These are phyloP conservation scores for Nakaseomyces glabratus DNA, from an alignment of 1,139 yeast genomes.

Conservation along the genomic window DNA sequence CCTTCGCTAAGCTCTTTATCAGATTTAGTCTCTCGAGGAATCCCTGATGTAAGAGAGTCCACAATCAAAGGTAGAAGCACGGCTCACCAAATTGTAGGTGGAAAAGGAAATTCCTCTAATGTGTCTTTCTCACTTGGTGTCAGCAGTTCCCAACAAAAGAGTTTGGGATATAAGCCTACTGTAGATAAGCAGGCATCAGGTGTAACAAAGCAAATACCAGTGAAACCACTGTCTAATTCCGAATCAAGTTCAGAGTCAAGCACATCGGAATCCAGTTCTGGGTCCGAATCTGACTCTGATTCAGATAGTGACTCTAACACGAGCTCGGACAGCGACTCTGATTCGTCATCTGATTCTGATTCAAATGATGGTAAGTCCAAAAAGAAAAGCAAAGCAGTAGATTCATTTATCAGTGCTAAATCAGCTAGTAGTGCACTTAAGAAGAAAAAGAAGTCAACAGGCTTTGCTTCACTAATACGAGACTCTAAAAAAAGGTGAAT, in stretches of 20 bases:
- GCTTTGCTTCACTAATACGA: slow-evolving; percentile 45
- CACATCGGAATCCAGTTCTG: slow-evolving; percentile 22
- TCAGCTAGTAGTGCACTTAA: slow-evolving; percentile 35
- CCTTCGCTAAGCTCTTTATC: slow-evolving; percentile 44
- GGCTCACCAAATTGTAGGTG: no score
- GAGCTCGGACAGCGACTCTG: slow-evolving; percentile 27
- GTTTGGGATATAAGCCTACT: no score
- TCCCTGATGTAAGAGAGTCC: slow-evolving; percentile 52
- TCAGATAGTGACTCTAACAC: slow-evolving; percentile 15
- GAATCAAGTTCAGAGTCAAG: slow-evolving; percentile 6
- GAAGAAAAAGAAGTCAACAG: slow-evolving; percentile 36
- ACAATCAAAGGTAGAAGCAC: no score
- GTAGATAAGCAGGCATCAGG: no score
- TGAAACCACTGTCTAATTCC: not conserved
- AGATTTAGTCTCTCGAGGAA: slow-evolving; percentile 50
- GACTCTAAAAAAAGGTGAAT: slow-evolving; percentile 37
- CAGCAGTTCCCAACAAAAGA: no score
- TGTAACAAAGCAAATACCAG: no score
- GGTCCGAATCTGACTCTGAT: slow-evolving; percentile 26
- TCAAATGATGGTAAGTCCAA: slow-evolving; percentile 21
- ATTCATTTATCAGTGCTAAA: slow-evolving; percentile 35
- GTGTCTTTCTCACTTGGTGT: no score
- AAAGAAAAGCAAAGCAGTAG: slow-evolving; percentile 15
- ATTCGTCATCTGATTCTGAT: slow-evolving; percentile 10
- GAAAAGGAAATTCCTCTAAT: no score